Evolutionary conservation across 2,329 filamentous ascomycete species (phyloP).

Genomic region (Venturia oleaginea): DNA sequence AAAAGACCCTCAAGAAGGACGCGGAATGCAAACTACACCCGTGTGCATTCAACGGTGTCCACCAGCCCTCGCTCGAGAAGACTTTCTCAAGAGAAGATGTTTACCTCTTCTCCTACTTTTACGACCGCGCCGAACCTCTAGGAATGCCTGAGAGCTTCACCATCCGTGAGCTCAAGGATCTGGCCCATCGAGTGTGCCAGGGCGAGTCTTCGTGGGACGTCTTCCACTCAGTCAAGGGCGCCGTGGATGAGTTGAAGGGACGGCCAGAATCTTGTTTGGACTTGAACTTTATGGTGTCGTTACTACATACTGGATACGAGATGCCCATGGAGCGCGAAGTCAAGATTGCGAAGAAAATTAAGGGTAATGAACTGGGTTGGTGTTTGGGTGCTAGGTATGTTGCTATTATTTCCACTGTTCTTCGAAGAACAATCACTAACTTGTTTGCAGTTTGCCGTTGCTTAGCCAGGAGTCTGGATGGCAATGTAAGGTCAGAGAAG

Average conservation of each 20-base stretch:
- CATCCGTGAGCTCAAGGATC: constrained; percentile 76
- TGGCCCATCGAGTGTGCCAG: constrained; percentile 75
- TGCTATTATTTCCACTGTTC: constrained; percentile 8
- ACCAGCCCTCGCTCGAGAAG: constrained; percentile 86
- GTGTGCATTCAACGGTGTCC: constrained; percentile 97
- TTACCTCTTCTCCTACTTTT: constrained; percentile 97
- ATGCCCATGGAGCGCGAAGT: constrained; percentile 96
- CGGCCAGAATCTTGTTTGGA: constrained; percentile 90
- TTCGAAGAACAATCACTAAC: constrained; percentile 29
- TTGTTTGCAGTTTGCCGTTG: constrained; percentile 60
- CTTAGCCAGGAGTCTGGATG: constrained; percentile 76
- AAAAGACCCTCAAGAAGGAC: constrained; percentile 86
- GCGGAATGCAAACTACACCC: constrained; percentile 70
- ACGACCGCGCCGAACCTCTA: constrained; percentile 83
- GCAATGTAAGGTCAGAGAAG: constrained; percentile 62
- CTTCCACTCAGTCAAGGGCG: constrained; percentile 67
- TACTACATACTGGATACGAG: constrained; percentile 92
- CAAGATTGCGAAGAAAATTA: constrained; percentile 98
- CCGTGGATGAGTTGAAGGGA: constrained; percentile 68
- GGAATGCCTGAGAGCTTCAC: constrained; percentile 99
- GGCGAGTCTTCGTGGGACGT: constrained; percentile 70
- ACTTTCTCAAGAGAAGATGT: constrained; percentile 88
- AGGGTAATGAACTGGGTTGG: constrained; percentile 94
- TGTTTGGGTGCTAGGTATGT: constrained; percentile 89
- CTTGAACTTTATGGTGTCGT: constrained; percentile 88